Evolutionary conservation across 768 basidiomycete genomes (phyloP), one percentile per base, ranked within the genome.

Genomic region (Termitomyces bulborhizus): DNA sequence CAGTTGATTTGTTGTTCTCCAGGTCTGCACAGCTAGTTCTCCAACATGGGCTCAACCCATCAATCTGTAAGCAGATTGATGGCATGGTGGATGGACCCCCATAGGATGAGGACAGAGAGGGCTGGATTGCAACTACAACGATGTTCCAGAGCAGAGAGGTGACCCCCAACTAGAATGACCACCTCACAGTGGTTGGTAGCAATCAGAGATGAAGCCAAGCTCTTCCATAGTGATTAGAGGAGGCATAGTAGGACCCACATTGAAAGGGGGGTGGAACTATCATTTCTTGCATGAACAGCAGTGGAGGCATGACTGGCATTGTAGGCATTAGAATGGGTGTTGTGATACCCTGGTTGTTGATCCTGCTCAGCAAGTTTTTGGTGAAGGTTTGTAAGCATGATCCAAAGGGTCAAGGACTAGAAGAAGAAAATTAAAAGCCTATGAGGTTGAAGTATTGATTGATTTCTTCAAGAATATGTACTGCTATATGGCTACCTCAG

Each of bases 401-500:
- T 87, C 51, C 93, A 87, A 26, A 98, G 75, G 5, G 94, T 91
- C 37, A 95, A 74, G 2, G 94, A 45, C 89, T 91, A 45, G 11
- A 44, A 44, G 16, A 8, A 9, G 13, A 34, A n/a, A n/a, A n/a
- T n/a, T n/a, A 2, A 31, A 16, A 32, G n/a, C 27, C 8, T 48
- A 49, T 42, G 3, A 41, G 8, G 1, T 53, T 39, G 54, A 21
- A 36, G 27, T 8, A 57, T 27, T 29, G 46, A 21, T 13, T 15
- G 18, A 32, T 7, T 44, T 31, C 21, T 29, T 50, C 9, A 29
- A 29, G 26, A 26, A 36, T 43, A 57, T 75, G 57, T 60, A 85
- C 86, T 94, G 81, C 73, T 97, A 94, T 13, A 94, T 94, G 32
- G 92, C 92, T 37, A 95, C 93, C 55, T 96, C 94, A 4, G 91